A percentile compares a stretch with the other conserved stretches of the same genome.
Conservation (phyloP, 192 early-diverging fungal species). For the Umbelopsis ramanniana region DNA sequence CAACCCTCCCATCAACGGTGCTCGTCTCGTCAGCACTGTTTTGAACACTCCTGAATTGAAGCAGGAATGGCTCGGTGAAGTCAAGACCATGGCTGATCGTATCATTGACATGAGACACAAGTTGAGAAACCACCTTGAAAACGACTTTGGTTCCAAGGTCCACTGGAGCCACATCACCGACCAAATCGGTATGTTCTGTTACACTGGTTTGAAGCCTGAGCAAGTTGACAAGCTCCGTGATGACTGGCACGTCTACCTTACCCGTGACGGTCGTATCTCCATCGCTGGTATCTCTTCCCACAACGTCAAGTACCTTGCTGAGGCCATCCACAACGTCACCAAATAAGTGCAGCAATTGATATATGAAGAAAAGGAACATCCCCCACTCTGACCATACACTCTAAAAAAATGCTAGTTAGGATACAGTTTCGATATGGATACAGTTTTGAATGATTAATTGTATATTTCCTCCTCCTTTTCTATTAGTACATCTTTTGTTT, state of each 20-base stretch:
- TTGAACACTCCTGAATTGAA: constrained; percentile 75
- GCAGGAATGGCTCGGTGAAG: constrained; percentile 87
- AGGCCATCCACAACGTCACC: constrained; percentile 94
- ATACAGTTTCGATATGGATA: constrained; percentile 17
- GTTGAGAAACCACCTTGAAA: constrained; percentile 78
- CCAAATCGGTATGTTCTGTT: constrained; percentile 99
- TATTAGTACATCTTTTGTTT: background rate
- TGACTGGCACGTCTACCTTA: constrained; percentile 93
- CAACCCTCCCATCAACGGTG: constrained; percentile 97
- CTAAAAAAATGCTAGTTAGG: background rate
- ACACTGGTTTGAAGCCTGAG: constrained; percentile 86
- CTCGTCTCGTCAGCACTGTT: constrained; percentile 90
- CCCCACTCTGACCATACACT: background rate
- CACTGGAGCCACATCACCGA: constrained; percentile 86
- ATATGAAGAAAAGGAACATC: background rate
- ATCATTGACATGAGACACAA: constrained; percentile 91
- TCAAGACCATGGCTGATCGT: constrained; percentile 96
- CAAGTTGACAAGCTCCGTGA: constrained; percentile 84
- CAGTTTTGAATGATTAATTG: constrained; percentile 6
- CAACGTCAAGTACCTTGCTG: constrained; percentile 96
- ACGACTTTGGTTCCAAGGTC: constrained; percentile 78
- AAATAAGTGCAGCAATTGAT: constrained; percentile 51
- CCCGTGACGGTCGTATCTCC: constrained; percentile 94
- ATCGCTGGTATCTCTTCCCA: constrained; percentile 92
- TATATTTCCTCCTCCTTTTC: constrained; percentile 16